Evolutionary conservation across 83 land plant species (phyloP).

Genomic region (Thuja plicata): DNA sequence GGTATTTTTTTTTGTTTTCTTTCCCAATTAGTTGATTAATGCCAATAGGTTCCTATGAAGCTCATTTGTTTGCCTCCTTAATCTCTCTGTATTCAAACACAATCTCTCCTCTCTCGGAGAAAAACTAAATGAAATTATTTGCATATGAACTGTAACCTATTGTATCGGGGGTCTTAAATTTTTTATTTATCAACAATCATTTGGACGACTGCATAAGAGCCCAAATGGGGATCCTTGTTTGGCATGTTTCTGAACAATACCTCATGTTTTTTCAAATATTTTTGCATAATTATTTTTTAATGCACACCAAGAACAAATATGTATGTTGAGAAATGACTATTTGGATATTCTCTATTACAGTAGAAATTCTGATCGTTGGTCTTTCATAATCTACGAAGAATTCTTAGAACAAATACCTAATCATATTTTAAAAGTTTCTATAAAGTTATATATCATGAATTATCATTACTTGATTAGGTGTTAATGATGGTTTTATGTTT

Average conservation of each 20-base stretch:
- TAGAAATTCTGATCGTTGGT: conserved; percentile 1
- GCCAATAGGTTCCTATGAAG: no score
- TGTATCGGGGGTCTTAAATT: neutral
- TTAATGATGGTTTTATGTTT: no score
- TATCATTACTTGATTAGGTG: no score
- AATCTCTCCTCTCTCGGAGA: no score
- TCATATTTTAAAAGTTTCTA: no score
- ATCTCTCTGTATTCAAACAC: neutral
- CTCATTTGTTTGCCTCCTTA: neutral
- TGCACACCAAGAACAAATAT: neutral
- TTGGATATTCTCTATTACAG: neutral
- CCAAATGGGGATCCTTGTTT: neutral
- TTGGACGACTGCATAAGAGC: neutral
- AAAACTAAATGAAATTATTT: neutral
- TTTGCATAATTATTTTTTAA: neutral
- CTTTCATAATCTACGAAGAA: no score
- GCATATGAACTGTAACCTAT: neutral
- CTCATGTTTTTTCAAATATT: neutral
- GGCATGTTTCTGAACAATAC: neutral
- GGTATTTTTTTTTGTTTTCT: no score
- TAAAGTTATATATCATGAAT: no score
- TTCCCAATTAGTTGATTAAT: no score
- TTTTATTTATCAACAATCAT: neutral
- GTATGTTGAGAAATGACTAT: neutral
- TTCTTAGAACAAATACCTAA: no score